Percentiles rank a stretch among this genome's conserved stretches.
These are phyloP conservation scores for Corymbia maculata DNA, from an alignment of 345 rosid species.

Conservation along the genomic window DNA sequence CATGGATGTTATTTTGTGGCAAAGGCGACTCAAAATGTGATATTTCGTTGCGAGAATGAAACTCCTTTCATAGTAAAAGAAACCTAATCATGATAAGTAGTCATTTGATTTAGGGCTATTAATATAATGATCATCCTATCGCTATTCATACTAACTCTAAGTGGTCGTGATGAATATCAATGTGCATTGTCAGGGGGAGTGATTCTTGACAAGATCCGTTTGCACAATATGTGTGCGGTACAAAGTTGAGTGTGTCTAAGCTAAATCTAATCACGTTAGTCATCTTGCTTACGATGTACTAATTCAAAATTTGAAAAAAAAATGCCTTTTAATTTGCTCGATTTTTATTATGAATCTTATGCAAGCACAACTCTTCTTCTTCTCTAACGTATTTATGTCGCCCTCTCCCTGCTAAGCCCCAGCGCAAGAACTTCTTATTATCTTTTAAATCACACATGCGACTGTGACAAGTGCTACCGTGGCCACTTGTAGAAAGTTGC, in stretches of 20 bases:
- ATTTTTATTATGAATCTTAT: neutral
- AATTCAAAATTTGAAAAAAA: neutral
- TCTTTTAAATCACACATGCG: neutral
- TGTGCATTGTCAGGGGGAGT: neutral
- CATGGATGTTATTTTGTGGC: neutral
- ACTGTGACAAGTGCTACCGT: neutral
- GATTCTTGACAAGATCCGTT: neutral
- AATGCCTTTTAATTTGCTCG: neutral
- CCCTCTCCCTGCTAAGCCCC: neutral
- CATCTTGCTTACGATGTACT: too few species aligned
- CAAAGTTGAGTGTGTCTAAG: neutral
- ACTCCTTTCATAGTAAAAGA: too few species aligned
- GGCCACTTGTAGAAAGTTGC: neutral
- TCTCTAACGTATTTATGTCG: neutral
- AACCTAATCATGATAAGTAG: neutral
- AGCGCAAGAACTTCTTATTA: neutral
- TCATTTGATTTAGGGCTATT: neutral
- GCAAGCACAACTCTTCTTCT: neutral
- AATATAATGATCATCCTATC: neutral
- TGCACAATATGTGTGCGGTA: neutral
- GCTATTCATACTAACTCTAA: neutral
- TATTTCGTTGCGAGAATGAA: too few species aligned
- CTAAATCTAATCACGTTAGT: neutral
- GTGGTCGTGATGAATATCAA: neutral
- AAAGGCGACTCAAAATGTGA: neutral